Evolutionary conservation across 352 stramenopile species (phyloP).

Genomic region (Phytophthora pistaciae): DNA sequence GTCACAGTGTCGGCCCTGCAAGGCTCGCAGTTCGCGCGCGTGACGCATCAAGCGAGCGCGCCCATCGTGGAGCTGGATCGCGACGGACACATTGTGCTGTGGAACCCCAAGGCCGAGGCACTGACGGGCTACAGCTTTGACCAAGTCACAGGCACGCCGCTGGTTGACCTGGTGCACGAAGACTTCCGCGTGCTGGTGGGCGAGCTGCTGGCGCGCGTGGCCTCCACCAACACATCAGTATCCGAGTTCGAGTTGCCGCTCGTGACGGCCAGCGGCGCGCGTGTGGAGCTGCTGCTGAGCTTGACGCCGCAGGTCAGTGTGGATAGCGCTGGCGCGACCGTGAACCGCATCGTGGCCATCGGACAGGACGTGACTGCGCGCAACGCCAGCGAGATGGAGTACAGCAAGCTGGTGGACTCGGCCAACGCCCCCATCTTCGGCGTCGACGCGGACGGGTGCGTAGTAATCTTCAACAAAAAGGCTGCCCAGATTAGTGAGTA

Average conservation of each 20-base stretch:
- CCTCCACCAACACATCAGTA: slow-evolving; percentile 53
- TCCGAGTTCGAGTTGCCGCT: slow-evolving; percentile 65
- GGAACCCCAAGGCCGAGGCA: slow-evolving; percentile 72
- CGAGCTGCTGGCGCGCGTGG: slow-evolving; percentile 53
- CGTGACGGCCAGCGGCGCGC: slow-evolving; percentile 52
- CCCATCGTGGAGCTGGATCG: slow-evolving; percentile 83
- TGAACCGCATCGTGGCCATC: slow-evolving; percentile 71
- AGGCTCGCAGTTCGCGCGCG: slow-evolving; percentile 60
- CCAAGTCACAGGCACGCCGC: slow-evolving; percentile 50
- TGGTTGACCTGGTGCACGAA: slow-evolving; percentile 61
- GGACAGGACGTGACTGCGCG: slow-evolving; percentile 74
- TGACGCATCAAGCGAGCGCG: slow-evolving; percentile 80
- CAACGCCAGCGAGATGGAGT: slow-evolving; percentile 76
- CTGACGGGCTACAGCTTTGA: slow-evolving; percentile 69
- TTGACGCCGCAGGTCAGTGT: slow-evolving; percentile 60
- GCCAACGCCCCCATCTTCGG: slow-evolving; percentile 86
- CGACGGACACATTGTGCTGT: slow-evolving; percentile 68
- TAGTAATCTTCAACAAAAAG: slow-evolving; percentile 94
- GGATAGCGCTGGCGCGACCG: slow-evolving; percentile 32
- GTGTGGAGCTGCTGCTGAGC: slow-evolving; percentile 63
- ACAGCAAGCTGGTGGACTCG: slow-evolving; percentile 76
- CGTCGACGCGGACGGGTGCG: slow-evolving; percentile 59
- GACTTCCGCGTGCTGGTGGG: slow-evolving; percentile 53
- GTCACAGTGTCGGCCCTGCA: slow-evolving; percentile 54
- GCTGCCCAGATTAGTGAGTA: slow-evolving; percentile 91